These are phyloP conservation scores for Aspergillus haitiensis DNA, from an alignment of 495 filamentous ascomycete genomes.

Conservation along the genomic window DNA sequence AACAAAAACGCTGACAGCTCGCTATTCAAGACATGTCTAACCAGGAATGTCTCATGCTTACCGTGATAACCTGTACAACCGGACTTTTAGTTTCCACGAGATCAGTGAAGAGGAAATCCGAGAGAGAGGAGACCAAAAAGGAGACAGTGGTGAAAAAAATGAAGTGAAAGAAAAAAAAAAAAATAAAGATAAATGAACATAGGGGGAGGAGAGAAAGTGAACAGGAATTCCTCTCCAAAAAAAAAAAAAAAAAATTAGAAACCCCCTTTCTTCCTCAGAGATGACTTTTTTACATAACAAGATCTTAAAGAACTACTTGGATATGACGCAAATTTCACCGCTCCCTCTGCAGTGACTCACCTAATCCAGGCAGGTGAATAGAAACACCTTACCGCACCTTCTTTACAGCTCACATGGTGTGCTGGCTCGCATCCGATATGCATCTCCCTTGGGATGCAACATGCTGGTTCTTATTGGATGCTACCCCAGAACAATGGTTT, in stretches of 20 bases:
- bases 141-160: neutral
- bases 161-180: slow-evolving; percentile 9
- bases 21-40: slow-evolving; percentile 26
- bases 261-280: neutral
- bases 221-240: neutral
- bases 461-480: slow-evolving; percentile 20
- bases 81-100: slow-evolving; percentile 14
- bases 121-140: slow-evolving; percentile 2
- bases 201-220: slow-evolving; percentile 12
- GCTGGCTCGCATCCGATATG: slow-evolving; percentile 28
- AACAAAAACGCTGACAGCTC: slow-evolving; percentile 15
- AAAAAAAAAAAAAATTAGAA: slow-evolving; percentile 8
- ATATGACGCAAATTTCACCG: slow-evolving; percentile 18
- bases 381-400: slow-evolving; percentile 20
- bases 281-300: neutral
- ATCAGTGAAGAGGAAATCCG: slow-evolving; percentile 8
- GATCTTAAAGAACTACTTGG: neutral
- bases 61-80: slow-evolving; percentile 17
- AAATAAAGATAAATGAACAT: slow-evolving; percentile 5
- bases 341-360: slow-evolving; percentile 21
- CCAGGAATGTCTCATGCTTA: slow-evolving; percentile 22
- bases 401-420: slow-evolving; percentile 32
- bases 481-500: slow-evolving; percentile 23
- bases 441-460: slow-evolving; percentile 12
- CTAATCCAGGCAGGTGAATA: slow-evolving; percentile 16